Base-by-base conservation (phyloP, 495 filamentous ascomycete species). In the Tuber indicum region DNA sequence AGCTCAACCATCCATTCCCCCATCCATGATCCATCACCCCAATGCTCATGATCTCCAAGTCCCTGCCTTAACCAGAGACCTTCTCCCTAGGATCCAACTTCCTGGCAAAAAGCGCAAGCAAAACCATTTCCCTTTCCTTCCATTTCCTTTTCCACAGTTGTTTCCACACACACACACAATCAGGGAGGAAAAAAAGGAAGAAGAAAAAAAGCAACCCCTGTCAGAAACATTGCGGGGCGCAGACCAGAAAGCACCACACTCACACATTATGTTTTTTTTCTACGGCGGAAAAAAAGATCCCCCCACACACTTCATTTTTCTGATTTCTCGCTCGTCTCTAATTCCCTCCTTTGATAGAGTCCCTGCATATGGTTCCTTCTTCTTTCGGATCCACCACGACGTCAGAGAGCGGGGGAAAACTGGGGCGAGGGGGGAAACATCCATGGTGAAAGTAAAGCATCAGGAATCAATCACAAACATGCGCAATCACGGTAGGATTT, bases 221-320 rank as follows among this genome's bases (percentile, higher is more conserved):
- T 62, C 52, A 62, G 52, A 16, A 62, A 62, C 52, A 62, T 32
- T 62, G 52, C 52, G 52, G 52, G 52, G 52, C 52, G n/a, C 52
- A 62, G 52, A 26, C 52, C n/a, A 62, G n/a, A 62, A 26, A 2
- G 39, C 39, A 41, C n/a, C n/a, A 62, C n/a, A 14, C 52, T 16
- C 52, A 62, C 52, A 62, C n/a, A 32, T 3, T 21, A 62, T 62
- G 1, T 32, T 32, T 21, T 23, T 23, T n/a, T 12, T 14, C 8
- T 8, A 41, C 39, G 39, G 39, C 39, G 39, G 39, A 41, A 62
- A 62, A 62, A 62, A 62, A 14, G 26, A 62, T 14, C 26, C n/a
- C n/a, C 46, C 46, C 46, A 19, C 49, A 58, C 52, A 10, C 32
- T 32, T n/a, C n/a, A n/a, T 2, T 14, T 32, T 10, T 16, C 12